A percentile compares a stretch with the other conserved stretches of the same genome.
Conservation (phyloP, 192 early-diverging fungal genomes). For the Nowakowskiella sp. region DNA sequence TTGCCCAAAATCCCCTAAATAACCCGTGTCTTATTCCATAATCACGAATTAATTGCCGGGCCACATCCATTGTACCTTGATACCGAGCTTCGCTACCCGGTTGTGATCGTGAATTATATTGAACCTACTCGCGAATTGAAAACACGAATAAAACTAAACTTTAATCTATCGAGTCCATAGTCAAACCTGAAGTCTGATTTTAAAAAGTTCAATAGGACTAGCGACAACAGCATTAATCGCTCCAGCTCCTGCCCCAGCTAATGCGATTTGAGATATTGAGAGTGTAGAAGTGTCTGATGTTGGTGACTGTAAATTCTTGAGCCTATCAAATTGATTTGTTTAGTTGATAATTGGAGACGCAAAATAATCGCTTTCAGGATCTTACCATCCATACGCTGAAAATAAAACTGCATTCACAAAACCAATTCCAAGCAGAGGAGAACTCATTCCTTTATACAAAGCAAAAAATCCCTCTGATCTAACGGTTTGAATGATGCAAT, state of each 20-base stretch:
- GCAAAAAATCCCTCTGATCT: constrained; percentile 68
- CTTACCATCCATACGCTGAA: constrained; percentile 62
- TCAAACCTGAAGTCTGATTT: constrained; percentile 86
- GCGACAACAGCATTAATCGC: constrained; percentile 74
- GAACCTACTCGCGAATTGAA: no score
- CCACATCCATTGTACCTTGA: constrained; percentile 63
- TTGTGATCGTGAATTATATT: no score
- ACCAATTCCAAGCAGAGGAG: constrained; percentile 70
- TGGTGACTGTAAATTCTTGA: no score
- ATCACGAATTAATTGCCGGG: constrained; percentile 49
- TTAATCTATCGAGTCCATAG: not conserved
- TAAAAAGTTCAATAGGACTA: constrained; percentile 91
- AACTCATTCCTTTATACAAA: constrained; percentile 82
- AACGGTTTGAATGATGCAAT: constrained; percentile 78
- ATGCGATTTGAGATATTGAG: constrained; percentile 58
- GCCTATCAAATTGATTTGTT: no score
- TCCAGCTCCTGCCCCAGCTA: constrained; percentile 87
- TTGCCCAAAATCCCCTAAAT: constrained; percentile 75
- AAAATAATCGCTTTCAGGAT: constrained; percentile 33
- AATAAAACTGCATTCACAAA: constrained; percentile 84
- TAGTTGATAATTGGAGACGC: no score
- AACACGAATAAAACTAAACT: no score
- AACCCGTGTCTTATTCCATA: constrained; percentile 67
- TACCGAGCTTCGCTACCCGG: no score
- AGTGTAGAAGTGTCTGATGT: no score